A percentile compares a stretch with the other conserved stretches of the same genome.
Conservation (phyloP, 768 basidiomycete species). For the Hydnomerulius pinastri region DNA sequence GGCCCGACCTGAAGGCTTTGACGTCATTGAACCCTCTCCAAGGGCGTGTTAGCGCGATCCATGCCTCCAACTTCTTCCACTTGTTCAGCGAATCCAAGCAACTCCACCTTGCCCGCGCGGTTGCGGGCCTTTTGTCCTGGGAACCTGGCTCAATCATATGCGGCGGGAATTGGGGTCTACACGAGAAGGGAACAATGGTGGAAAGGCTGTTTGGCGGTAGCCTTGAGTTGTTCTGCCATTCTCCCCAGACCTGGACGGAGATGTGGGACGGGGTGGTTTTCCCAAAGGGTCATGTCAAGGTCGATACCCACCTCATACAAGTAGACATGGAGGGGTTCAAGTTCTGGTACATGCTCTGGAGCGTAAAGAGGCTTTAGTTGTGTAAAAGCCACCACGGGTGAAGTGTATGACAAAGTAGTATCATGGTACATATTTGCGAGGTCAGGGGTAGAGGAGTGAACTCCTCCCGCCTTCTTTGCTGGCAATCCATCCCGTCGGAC, state of each 20-base stretch:
- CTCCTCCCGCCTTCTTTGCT: no score
- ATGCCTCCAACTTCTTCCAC: slow-evolving; percentile 48
- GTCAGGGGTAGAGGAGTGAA: no score
- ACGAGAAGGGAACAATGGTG: slow-evolving; percentile 7
- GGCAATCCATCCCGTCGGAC: no score
- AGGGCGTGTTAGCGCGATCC: slow-evolving; percentile 47
- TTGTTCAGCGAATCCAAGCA: slow-evolving; percentile 22
- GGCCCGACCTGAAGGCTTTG: slow-evolving; percentile 31
- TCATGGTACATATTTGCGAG: no score
- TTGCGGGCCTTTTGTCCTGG: slow-evolving; percentile 23
- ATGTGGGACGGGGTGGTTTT: slow-evolving; percentile 28
- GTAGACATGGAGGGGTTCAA: neutral
- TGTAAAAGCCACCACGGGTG: no score
- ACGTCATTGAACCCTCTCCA: slow-evolving; percentile 45
- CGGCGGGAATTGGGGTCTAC: slow-evolving; percentile 16
- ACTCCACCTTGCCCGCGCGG: slow-evolving; percentile 11
- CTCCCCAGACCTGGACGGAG: slow-evolving; percentile 15
- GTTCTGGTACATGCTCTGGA: neutral
- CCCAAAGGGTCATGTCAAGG: slow-evolving; percentile 34
- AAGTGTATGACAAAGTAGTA: no score
- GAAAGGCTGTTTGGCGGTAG: neutral
- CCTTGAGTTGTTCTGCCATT: slow-evolving; percentile 11
- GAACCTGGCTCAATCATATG: slow-evolving; percentile 25
- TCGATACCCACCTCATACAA: slow-evolving; percentile 20
- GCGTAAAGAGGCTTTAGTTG: neutral